Evolutionary conservation across 106 monocot species (phyloP), one percentile per base, ranked within the genome.

Genomic region (Acanthochlamys bracteata): DNA sequence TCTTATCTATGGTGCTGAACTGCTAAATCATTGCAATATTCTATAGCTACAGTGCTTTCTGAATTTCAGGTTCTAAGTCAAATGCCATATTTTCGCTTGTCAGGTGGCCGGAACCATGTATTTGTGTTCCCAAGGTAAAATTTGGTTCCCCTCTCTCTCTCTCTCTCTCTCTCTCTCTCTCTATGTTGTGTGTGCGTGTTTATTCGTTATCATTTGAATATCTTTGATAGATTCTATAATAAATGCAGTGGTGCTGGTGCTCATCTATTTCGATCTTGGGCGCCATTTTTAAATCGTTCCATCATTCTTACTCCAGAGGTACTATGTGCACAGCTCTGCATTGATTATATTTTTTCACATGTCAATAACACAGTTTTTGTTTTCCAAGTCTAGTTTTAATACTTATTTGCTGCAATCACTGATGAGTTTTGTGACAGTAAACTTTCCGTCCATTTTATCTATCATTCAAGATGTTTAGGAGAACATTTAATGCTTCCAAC

Each of bases 241-340:
- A 47, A 68, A 47, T 88, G 65, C 80, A 98, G 96, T 73, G 96
- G 96, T 39, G 96, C 96, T 74, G 96, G 96, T 64, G 91, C 96
- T 60, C 83, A 85, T 68, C 77, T 98, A 47, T 98, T 98, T 79
- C 77, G 90, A 17, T 84, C 88, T 46, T 98, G 96, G 96, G 82
- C 82, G 56, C 73, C 68, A 53, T 98, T 81, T 83, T 63, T 98
- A 76, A 98, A 98, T 62, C 56, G 85, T 24, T 98, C 96, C 58
- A 98, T 98, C 70, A 87, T 98, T 67, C 91, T 98, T 65, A 98
- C 96, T 60, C 91, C 96, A 63, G 96, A 98, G 96, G 96, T 98
- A 93, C 19, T 57, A 25, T 57, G 52, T 24, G 45, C 8, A 4
- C 20, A 17, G 22, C 20, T 17, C 9, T 4, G 49, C 17, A 3